Percentiles rank a stretch among this genome's conserved stretches.
These are phyloP conservation scores for Chalaropsis ovoidea DNA, from an alignment of 2,329 filamentous ascomycete species.

Conservation along the genomic window DNA sequence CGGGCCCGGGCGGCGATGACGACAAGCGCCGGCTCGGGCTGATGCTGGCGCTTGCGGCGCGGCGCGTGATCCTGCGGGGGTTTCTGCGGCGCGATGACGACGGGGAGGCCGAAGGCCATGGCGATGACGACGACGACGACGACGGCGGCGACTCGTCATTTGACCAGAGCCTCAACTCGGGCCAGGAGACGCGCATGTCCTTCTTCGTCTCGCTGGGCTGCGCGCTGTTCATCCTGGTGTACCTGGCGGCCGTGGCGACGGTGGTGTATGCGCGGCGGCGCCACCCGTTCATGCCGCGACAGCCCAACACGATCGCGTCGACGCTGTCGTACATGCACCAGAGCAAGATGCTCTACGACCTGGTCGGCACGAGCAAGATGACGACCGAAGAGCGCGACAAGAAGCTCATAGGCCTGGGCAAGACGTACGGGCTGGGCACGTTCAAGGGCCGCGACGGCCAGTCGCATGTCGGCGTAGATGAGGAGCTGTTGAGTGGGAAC, in stretches of 20 bases:
- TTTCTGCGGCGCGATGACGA: too few relatives aligned
- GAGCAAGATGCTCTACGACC: conserved; percentile 67
- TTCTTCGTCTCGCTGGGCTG: conserved; percentile 58
- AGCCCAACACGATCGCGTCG: conserved; percentile 67
- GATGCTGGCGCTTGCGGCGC: neutral
- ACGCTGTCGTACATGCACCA: conserved; percentile 71
- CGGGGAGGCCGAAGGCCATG: neutral
- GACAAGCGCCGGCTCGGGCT: neutral
- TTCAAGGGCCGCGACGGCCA: conserved; percentile 62
- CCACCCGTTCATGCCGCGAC: conserved; percentile 62
- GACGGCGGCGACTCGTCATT: conserved; percentile 24
- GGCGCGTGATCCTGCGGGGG: too few relatives aligned
- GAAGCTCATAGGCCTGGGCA: conserved; percentile 49
- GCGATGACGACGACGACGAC: conserved; percentile 1
- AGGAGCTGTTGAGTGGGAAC: conserved; percentile 56
- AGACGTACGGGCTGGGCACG: conserved; percentile 68
- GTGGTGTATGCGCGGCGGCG: conserved; percentile 53
- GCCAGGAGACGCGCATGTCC: conserved; percentile 51
- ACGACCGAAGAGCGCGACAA: conserved; percentile 51
- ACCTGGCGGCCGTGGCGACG: conserved; percentile 50
- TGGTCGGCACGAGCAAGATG: conserved; percentile 58
- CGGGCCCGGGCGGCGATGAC: conserved; percentile 32
- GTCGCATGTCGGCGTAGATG: conserved; percentile 66
- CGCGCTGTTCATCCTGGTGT: conserved; percentile 53
- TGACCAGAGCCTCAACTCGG: conserved; percentile 37